phyloP scores from a whole-genome alignment of 768 basidiomycete genomes.

The Tylopilus plumbeoviolaceoides region DNA sequence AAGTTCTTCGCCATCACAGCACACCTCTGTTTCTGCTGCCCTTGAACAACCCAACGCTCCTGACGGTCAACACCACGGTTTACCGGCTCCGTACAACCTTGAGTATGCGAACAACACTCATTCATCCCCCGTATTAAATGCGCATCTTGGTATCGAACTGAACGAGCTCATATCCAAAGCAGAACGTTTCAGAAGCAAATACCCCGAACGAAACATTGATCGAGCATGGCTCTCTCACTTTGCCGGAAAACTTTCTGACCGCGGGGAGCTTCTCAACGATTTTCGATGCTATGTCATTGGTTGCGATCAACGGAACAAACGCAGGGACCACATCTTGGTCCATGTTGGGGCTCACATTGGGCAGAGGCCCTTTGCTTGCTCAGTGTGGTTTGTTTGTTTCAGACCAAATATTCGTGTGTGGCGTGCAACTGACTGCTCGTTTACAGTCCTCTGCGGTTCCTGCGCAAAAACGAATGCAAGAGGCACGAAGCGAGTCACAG shows the following conservation, averaged over 20 bases:
- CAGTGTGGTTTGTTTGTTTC: constrained; percentile 59
- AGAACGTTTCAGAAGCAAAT: constrained; percentile 46
- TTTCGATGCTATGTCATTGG: constrained; percentile 67
- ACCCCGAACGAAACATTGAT: constrained; percentile 58
- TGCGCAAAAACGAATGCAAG: constrained; percentile 76
- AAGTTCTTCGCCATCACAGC: neutral
- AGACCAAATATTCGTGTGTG: neutral
- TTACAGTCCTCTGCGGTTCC: constrained; percentile 54
- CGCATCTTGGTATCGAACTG: constrained; percentile 57
- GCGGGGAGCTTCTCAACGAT: constrained; percentile 54
- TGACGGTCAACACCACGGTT: neutral
- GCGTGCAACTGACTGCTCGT: constrained; percentile 9
- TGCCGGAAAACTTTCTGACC: constrained; percentile 58
- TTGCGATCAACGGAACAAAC: constrained; percentile 65
- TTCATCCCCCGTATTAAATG: constrained; percentile 54
- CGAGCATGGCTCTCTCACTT: constrained; percentile 63
- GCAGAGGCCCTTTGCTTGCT: constrained; percentile 61
- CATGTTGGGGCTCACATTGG: constrained; percentile 72
- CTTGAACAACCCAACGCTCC: neutral
- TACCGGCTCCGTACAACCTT: neutral
- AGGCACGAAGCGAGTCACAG: constrained; percentile 67
- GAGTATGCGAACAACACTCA: neutral
- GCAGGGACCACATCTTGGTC: constrained; percentile 70
- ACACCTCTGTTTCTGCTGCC: neutral
- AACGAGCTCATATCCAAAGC: constrained; percentile 53